Conservation (phyloP, 106 monocot genomes). For the Dendrobium nobile region DNA sequence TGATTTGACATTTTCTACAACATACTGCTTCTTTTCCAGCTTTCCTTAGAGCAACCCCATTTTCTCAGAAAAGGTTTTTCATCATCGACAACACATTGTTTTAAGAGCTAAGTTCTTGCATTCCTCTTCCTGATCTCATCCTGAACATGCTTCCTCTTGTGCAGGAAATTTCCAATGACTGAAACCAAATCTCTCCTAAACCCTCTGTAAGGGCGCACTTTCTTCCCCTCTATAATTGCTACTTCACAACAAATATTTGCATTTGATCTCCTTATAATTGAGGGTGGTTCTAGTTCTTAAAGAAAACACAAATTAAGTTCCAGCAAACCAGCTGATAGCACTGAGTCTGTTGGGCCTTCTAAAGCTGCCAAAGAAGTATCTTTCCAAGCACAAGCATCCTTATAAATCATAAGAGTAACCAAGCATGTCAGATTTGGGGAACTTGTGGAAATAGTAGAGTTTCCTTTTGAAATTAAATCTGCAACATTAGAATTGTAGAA, state of each 20-base stretch:
- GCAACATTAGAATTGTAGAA: no score
- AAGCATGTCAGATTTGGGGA: no score
- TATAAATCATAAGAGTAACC: no score
- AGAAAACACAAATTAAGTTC: no score
- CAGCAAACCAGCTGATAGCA: no score
- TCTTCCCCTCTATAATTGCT: neutral
- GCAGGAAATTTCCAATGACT: slow-evolving; percentile 52
- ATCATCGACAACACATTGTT: slow-evolving; percentile 83
- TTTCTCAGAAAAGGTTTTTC: slow-evolving; percentile 81
- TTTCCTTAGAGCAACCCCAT: slow-evolving; percentile 90
- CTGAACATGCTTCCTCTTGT: slow-evolving; percentile 59
- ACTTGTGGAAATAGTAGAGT: no score
- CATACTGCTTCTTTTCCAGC: slow-evolving; percentile 56
- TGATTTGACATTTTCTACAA: slow-evolving; percentile 39
- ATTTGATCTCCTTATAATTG: no score
- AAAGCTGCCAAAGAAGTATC: no score
- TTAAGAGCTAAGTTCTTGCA: slow-evolving; percentile 55
- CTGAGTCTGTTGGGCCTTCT: no score
- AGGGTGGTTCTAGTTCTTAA: no score
- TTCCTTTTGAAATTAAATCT: no score
- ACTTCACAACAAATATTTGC: neutral
- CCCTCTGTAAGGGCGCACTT: slow-evolving; percentile 72
- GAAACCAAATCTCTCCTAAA: slow-evolving; percentile 83
- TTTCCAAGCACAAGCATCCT: no score
- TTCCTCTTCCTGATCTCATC: slow-evolving; percentile 64